Percentiles rank a stretch among this genome's conserved stretches.
Evolutionary conservation across 306 rosid genomes (phyloP).

Genomic region (Ammopiptanthus mongolicus): DNA sequence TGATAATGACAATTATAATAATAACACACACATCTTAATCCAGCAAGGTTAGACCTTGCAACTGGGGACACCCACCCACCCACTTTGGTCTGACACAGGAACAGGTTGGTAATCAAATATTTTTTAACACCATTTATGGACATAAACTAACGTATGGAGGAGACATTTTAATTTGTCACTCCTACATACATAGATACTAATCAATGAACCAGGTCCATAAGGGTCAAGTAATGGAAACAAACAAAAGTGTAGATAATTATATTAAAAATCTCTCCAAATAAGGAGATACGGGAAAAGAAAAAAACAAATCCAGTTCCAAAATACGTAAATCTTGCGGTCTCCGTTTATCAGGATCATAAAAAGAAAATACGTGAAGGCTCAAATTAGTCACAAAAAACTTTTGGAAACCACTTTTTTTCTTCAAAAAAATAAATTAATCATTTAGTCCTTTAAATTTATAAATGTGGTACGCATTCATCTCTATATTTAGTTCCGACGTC

Average conservation of each 20-base stretch:
- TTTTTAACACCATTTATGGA: background rate
- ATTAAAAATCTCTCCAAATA: background rate
- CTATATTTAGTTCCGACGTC: too few relatives aligned
- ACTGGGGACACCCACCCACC: conserved; percentile 28
- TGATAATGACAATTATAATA: conserved; percentile 1
- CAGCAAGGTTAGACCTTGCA: conserved; percentile 20
- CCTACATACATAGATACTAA: background rate
- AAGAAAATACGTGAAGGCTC: too few relatives aligned
- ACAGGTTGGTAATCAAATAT: conserved; percentile 33
- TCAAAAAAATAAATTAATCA: too few relatives aligned
- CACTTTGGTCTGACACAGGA: conserved; percentile 25
- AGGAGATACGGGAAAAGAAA: background rate
- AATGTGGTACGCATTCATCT: too few relatives aligned
- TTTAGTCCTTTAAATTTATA: too few relatives aligned
- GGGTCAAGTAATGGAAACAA: conserved; percentile 1
- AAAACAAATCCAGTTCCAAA: background rate
- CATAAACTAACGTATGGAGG: conserved; percentile 30
- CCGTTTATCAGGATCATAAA: background rate
- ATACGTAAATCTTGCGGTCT: background rate
- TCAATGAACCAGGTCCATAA: background rate
- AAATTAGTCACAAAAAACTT: too few relatives aligned
- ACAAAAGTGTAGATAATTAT: conserved; percentile 1
- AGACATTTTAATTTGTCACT: conserved; percentile 27
- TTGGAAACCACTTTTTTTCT: too few relatives aligned
- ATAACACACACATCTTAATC: background rate